These are phyloP conservation scores for Fusarium globosum DNA, from an alignment of 2,329 filamentous ascomycete genomes.

Conservation along the genomic window DNA sequence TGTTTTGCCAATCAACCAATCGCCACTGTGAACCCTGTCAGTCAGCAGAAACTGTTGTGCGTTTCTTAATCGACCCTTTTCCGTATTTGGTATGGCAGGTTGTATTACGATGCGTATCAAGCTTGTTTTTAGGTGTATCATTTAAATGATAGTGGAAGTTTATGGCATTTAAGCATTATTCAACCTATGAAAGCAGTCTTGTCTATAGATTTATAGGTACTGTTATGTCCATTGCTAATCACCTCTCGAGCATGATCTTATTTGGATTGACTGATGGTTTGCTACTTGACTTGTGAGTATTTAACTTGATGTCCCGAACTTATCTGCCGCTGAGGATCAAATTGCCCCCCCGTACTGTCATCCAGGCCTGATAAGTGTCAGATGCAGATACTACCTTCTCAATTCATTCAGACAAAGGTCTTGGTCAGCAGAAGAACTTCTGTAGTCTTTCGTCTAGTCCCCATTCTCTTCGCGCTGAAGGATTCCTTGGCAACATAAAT, in stretches of 20 bases:
- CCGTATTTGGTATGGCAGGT: not conserved
- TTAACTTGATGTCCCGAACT: not conserved
- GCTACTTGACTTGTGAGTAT: not conserved
- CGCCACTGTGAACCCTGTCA: not conserved
- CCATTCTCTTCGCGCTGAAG: not conserved
- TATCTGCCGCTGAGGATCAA: not conserved
- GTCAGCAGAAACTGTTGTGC: not conserved
- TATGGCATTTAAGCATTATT: not conserved
- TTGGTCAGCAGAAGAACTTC: slow-evolving; percentile 7
- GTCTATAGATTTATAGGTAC: too few relatives aligned
- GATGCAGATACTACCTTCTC: not conserved
- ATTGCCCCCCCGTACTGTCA: not conserved
- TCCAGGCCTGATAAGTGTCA: not conserved
- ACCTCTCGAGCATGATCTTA: rapidly evolving
- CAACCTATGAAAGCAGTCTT: rapidly evolving
- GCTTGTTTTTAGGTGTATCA: not conserved
- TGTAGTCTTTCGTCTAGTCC: not conserved
- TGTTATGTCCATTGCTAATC: not conserved
- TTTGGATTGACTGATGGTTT: rapidly evolving
- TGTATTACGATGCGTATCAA: not conserved
- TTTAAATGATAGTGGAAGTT: too few relatives aligned
- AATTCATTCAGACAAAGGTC: not conserved
- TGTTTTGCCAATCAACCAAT: not conserved
- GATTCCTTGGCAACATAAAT: slow-evolving; percentile 5
- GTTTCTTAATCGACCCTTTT: not conserved